These are phyloP conservation scores for Helicocarpus griseus DNA, from an alignment of 2,329 filamentous ascomycete species.

Conservation along the genomic window DNA sequence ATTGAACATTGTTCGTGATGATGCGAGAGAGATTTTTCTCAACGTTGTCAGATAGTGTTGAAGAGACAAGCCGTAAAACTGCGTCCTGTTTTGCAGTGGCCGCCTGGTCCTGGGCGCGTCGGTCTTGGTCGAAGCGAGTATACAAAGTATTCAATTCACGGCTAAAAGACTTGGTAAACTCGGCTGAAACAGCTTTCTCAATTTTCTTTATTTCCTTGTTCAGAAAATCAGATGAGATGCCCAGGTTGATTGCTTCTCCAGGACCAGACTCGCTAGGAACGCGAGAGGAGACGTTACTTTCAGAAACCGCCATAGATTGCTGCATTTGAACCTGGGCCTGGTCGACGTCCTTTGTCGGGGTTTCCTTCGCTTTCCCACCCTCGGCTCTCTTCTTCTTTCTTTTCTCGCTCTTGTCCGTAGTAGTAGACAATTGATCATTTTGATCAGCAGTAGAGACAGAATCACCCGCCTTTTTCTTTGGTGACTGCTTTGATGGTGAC, in stretches of 20 bases:
- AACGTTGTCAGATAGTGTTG: slow-evolving; percentile 59
- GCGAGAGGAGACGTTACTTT: not conserved
- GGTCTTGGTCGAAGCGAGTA: slow-evolving; percentile 59
- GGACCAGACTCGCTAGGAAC: not conserved
- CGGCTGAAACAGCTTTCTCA: slow-evolving; percentile 37
- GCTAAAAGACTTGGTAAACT: slow-evolving; percentile 39
- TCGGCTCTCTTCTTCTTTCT: slow-evolving; percentile 55
- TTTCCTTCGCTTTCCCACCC: slow-evolving; percentile 37
- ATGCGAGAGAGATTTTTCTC: slow-evolving; percentile 69
- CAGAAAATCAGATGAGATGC: slow-evolving; percentile 44
- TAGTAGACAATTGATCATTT: slow-evolving; percentile 18
- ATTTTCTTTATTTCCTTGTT: slow-evolving; percentile 52
- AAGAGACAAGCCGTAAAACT: slow-evolving; percentile 57
- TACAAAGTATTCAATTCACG: slow-evolving; percentile 48
- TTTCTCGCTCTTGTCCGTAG: slow-evolving; percentile 54
- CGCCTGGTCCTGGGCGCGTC: slow-evolving; percentile 52
- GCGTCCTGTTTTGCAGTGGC: slow-evolving; percentile 59
- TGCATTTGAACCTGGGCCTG: not conserved
- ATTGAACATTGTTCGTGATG: slow-evolving; percentile 64
- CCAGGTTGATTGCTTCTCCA: not conserved
- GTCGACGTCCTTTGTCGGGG: slow-evolving; percentile 9
- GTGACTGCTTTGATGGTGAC: slow-evolving; percentile 31
- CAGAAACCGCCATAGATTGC: not conserved
- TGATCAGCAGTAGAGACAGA: slow-evolving; percentile 18
- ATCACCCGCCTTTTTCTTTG: slow-evolving; percentile 29